Base-by-base conservation (phyloP, 345 rosid species). In the Salix caprea region DNA sequence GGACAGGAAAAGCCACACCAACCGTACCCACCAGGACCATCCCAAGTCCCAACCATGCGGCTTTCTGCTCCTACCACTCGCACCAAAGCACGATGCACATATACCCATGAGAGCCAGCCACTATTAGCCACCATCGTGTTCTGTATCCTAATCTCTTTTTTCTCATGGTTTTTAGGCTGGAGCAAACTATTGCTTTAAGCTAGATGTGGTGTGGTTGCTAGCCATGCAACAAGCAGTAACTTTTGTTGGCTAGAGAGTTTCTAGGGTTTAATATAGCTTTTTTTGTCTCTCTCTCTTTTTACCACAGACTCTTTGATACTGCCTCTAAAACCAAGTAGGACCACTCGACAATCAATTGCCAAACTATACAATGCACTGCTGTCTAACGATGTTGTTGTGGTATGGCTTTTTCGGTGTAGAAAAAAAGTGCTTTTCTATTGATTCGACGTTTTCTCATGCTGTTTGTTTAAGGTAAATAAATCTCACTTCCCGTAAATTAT, bases 71-170 rank as follows among this genome's bases (percentile, higher is more conserved):
- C 75, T 19, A 3, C 73, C 32, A 60, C 58, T 14, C 74, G 28
- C 79, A 19, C 37, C 24, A 26, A 26, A n/a, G 26, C 65, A 69
- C 66, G 16, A 39, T 72, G 77, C 83, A 66, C 80, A 54, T 15
- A 9, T 75, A 42, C 66, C 76, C 72, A 71, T 44, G 70, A 69
- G 28, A 58, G 28, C 62, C 62, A 58, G 69, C 78, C 84, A 69
- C 69, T 71, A 56, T 39, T 24, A 80, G 87, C 84, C 86, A 72
- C 86, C 88, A 28, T 78, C 9, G 83, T 76, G 87, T 64, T 87
- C 68, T 76, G 83, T 52, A 80, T 30, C 73, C 71, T 67, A 19
- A 42, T 28, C 37, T 6, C 23, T 13, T 68, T n/a, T 18, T 56
- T 40, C 46, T 18, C 1, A 67, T 40, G n/a, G 72, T 44, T 24